phyloP scores from a whole-genome alignment of 106 monocot genomes.

The Dendrobium officinale region DNA sequence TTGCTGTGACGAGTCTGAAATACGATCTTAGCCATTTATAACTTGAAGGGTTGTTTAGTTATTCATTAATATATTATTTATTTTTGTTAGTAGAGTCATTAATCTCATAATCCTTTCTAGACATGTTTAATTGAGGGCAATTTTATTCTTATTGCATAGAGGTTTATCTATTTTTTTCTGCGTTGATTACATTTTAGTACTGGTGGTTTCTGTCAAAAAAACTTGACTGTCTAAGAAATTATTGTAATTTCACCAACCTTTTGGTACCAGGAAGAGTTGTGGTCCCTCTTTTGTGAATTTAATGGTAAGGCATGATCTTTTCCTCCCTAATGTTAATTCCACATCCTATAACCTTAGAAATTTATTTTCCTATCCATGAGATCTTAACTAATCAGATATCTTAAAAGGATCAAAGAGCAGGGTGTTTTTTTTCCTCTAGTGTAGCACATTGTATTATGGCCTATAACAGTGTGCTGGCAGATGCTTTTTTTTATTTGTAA shows the following conservation, averaged over 20 bases:
- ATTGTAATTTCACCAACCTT: background rate
- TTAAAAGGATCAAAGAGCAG: background rate
- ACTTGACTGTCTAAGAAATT: background rate
- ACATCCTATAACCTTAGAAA: background rate
- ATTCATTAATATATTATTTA: background rate
- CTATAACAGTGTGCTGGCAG: background rate
- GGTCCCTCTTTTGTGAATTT: background rate
- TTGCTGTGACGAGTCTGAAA: conserved; percentile 9
- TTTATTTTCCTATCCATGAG: background rate
- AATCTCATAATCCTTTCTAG: background rate
- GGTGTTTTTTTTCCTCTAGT: background rate
- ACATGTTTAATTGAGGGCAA: background rate
- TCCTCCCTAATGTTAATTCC: background rate
- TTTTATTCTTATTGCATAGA: background rate
- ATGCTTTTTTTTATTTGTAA: background rate
- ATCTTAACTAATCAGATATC: background rate
- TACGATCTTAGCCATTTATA: conserved; percentile 6
- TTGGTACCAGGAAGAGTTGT: background rate
- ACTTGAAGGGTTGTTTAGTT: background rate
- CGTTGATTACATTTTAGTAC: background rate
- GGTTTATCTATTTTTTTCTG: background rate
- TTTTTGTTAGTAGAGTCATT: background rate
- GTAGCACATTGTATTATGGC: background rate
- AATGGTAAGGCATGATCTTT: background rate
- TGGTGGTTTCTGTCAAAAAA: background rate